Percentiles rank a stretch among this genome's conserved stretches.
phyloP scores from a whole-genome alignment of 1,284 basidiomycete species.

The Termitomyces sp. region DNA sequence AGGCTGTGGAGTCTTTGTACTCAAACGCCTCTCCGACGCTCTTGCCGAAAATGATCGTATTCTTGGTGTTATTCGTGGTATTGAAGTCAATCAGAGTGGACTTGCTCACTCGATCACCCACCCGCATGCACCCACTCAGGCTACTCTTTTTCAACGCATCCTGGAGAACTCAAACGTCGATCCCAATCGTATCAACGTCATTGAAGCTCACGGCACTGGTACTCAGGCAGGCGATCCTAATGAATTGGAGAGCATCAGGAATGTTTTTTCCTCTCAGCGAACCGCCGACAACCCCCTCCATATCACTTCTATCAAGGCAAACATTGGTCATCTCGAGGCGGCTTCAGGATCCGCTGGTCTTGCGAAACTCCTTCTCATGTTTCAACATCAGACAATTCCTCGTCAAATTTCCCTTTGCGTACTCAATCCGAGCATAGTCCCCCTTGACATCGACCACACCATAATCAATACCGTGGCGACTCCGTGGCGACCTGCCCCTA shows the following conservation, averaged over 20 bases:
- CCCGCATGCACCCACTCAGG: constrained; percentile 60
- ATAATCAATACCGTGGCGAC: constrained; percentile 40
- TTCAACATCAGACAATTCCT: constrained; percentile 52
- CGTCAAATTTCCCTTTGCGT: constrained; percentile 52
- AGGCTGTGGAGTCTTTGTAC: constrained; percentile 65
- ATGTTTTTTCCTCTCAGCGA: constrained; percentile 44
- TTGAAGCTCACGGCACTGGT: constrained; percentile 72
- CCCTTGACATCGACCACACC: constrained; percentile 44
- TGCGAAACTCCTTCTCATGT: constrained; percentile 67
- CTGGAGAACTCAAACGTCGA: constrained; percentile 43
- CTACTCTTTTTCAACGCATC: constrained; percentile 45
- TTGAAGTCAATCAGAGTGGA: constrained; percentile 68
- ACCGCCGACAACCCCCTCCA: constrained; percentile 47
- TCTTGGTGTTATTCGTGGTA: constrained; percentile 60
- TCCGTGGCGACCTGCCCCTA: constrained; percentile 38
- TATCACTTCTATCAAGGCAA: constrained; percentile 65
- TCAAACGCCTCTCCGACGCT: constrained; percentile 67
- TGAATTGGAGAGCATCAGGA: constrained; percentile 59
- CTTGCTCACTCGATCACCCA: constrained; percentile 64
- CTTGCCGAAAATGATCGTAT: constrained; percentile 60
- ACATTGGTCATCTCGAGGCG: constrained; percentile 70
- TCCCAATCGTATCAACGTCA: constrained; percentile 47
- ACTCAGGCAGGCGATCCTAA: constrained; percentile 65
- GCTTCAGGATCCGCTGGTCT: constrained; percentile 69
- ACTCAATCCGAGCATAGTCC: constrained; percentile 52